Evolutionary conservation across 306 rosid genomes (phyloP), one percentile per base, ranked within the genome.

Genomic region (Lotus japonicus): DNA sequence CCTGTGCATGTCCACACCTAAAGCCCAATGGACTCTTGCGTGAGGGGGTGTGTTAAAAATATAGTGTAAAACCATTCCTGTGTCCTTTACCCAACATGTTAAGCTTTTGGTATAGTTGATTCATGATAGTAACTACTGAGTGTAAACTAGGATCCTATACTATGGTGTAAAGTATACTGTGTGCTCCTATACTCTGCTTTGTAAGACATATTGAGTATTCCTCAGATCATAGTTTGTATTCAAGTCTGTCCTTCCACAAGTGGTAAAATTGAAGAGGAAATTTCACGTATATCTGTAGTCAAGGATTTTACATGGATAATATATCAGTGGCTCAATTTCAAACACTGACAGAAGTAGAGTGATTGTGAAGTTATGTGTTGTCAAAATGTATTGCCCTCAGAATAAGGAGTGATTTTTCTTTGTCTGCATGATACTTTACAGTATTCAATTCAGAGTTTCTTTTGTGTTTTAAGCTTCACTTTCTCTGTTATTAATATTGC

Each of bases 401-500:
- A 71, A 58, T 46, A 41, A 18, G 64, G 35, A 12, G 9, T 12
- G 58, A 52, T 61, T 48, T 72, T 66, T 68, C 55, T 13, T 42
- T 26, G 62, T 23, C 35, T 60, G 9, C 18, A 8, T 59, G 28
- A 52, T 52, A 45, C 33, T 18, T 63, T 75, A 58, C 19, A 19
- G 52, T 72, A 31, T 66, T 58, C 42, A 19, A 31, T 31, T 45
- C 77, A 73, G 61, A 68, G 51, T 56, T 48, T 81, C 69, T 36
- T 39, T 10, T 6, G 7, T 53, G 11, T 55, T 65, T 23, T 17
- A 43, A 50, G 50, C 72, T 57, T 18, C 43, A 68, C 4, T 64
- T 48, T 71, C 46, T 3, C 71, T 80, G 49, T 60, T 6, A 74
- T 33, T 77, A 33, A 66, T 57, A 51, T 64, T 62, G 19, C 71